A percentile compares a stretch with the other conserved stretches of the same genome.
Conservation (phyloP, 768 basidiomycete species). For the Tricholoma furcatifolium region DNA sequence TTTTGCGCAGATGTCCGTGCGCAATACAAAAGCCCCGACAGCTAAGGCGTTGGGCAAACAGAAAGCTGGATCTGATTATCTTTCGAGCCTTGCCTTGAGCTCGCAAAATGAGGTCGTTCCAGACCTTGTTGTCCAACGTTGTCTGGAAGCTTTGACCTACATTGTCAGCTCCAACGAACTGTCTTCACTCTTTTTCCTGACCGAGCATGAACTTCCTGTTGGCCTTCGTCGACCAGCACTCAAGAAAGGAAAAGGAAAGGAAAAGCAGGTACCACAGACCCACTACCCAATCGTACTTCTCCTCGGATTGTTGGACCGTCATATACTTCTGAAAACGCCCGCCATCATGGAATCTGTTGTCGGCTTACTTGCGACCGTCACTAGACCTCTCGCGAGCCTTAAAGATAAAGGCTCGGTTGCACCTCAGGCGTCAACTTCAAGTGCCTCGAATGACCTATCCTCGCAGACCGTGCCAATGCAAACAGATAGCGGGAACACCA, state of each 20-base stretch:
- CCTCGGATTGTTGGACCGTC: constrained; percentile 83
- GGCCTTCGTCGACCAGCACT: constrained; percentile 65
- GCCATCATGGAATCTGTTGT: constrained; percentile 94
- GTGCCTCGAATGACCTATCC: neutral
- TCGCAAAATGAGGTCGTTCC: constrained; percentile 81
- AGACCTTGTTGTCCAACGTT: constrained; percentile 91
- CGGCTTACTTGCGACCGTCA: constrained; percentile 82
- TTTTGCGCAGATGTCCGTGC: constrained; percentile 88
- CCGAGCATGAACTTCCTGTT: constrained; percentile 88
- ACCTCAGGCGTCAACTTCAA: constrained; percentile 19
- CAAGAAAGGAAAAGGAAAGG: constrained; percentile 95
- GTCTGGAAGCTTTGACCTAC: constrained; percentile 85
- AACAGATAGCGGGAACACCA: neutral
- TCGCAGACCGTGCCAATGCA: constrained; percentile 7
- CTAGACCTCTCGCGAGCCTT: constrained; percentile 72
- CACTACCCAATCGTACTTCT: constrained; percentile 92
- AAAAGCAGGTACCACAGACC: constrained; percentile 75
- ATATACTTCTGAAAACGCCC: constrained; percentile 81
- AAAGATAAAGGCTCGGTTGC: constrained; percentile 44
- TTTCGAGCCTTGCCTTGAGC: constrained; percentile 46
- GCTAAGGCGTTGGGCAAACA: constrained; percentile 72
- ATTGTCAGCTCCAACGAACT: constrained; percentile 85
- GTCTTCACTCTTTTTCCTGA: constrained; percentile 91
- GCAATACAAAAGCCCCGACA: constrained; percentile 48
- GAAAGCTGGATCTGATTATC: constrained; percentile 53